Base-by-base conservation (phyloP, 164 flowering plant species). In the Piper longum region DNA sequence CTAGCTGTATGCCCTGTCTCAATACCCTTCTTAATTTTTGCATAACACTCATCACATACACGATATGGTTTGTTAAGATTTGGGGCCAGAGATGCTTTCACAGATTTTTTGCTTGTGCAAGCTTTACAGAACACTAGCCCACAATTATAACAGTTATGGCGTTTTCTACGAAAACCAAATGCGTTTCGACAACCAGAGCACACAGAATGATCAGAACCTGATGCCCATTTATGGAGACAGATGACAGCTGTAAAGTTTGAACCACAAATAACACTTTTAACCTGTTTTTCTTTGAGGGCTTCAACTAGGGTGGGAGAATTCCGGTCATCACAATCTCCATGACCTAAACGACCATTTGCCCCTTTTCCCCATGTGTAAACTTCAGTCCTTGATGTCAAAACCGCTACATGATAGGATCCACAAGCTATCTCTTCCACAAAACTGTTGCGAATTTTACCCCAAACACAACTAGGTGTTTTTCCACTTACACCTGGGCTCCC, bases 291-390 rank as follows among this genome's bases (percentile, higher is more conserved):
- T 63, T 80, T 85, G 54, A 93, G 69, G 71, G 78, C 76, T 48
- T 78, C 76, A 61, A 93, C 91, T 41, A 86, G 78, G 4, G 90
- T 76, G 8, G 98, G 98, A 40, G 75, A 70, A 66, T 77, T 69
- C 69, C 86, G 75, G 75, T 90, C 77, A 63, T 81, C 75, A 56
- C 59, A 71, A 63, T 90, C 92, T 39, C 98, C 98, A 71, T 88
- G 98, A 43, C 98, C 98, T 64, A 93, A 70, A 54, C 82, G 89
- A n/a, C 98, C 97, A 75, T 90, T 83, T 64, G 81, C 68, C 56
- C 97, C 97, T 75, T 79, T 90, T 59, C 98, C 98, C 98, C 98
- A 93, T 5, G 97, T 90, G 71, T 80, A 93, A 56, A 93, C 85
- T 73, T 90, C 95, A 26, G 80, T 58, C 73, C 81, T 85, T 44